phyloP scores from a whole-genome alignment of 73 alveolate genomes.

The Paramecium primaurelia region DNA sequence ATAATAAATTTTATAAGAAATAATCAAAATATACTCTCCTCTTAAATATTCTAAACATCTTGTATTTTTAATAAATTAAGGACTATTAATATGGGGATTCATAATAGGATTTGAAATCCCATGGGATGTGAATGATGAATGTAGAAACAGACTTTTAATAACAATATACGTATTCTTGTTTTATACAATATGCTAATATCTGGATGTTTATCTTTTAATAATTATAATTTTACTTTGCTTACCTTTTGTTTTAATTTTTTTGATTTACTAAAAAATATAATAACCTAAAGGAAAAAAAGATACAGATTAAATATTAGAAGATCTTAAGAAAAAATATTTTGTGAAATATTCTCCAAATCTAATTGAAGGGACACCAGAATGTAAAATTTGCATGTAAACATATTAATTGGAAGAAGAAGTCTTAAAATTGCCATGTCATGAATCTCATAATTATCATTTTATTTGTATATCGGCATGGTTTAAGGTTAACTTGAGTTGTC shows the following conservation, averaged over 20 bases:
- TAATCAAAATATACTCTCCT: not conserved
- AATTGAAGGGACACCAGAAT: not conserved
- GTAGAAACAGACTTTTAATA: not conserved
- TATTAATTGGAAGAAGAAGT: not conserved
- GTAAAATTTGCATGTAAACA: not conserved
- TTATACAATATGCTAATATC: not conserved
- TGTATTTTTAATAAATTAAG: not conserved
- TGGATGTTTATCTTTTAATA: slow-evolving; percentile 2
- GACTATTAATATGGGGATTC: not conserved
- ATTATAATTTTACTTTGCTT: not conserved
- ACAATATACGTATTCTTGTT: not conserved
- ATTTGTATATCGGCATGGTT: not conserved
- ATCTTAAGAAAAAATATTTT: not conserved
- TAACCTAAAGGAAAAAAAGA: not conserved
- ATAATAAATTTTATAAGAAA: not conserved
- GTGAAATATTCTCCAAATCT: not conserved
- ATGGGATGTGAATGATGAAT: not conserved
- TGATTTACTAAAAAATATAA: not conserved
- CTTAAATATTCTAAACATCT: not conserved
- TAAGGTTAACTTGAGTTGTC: not conserved
- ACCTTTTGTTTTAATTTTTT: not conserved
- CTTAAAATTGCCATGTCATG: not conserved
- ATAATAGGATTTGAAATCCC: not conserved
- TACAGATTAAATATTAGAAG: not conserved
- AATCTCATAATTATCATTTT: not conserved